phyloP scores from a whole-genome alignment of 257 asterid species.

The Primulina tabacum region DNA sequence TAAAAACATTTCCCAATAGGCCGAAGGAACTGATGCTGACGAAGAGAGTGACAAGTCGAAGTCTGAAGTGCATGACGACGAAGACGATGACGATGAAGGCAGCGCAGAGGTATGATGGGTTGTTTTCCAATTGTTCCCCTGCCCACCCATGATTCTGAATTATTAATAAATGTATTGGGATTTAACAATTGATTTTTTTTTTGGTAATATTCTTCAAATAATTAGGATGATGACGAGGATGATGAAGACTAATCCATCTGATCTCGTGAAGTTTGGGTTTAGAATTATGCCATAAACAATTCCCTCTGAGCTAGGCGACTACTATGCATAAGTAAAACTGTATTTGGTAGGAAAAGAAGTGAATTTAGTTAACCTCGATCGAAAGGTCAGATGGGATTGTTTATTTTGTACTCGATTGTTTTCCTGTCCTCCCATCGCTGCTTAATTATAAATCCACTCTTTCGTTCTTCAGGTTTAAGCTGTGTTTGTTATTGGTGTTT shows the following conservation, averaged over 20 bases:
- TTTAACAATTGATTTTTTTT: no score
- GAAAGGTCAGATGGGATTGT: neutral
- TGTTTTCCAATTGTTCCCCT: no score
- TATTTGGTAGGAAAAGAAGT: no score
- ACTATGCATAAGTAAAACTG: no score
- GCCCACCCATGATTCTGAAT: no score
- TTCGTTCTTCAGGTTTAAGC: no score
- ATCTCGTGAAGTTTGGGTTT: no score
- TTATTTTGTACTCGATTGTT: neutral
- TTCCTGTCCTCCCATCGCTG: no score
- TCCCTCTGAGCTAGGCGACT: neutral
- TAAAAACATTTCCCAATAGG: conserved; percentile 12
- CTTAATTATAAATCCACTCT: no score
- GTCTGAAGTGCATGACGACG: conserved; percentile 46
- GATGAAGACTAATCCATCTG: neutral
- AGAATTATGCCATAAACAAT: neutral
- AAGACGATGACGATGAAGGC: conserved; percentile 37
- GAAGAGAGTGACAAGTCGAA: conserved; percentile 51
- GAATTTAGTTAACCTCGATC: no score
- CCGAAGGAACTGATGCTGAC: conserved; percentile 37
- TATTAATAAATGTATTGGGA: no score
- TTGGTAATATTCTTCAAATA: neutral
- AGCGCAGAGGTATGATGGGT: conserved; percentile 34
- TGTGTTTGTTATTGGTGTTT: no score
- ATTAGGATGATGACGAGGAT: neutral